Evolutionary conservation across 2,329 filamentous ascomycete genomes (phyloP), one percentile per base, ranked within the genome.

Genomic region (Colletotrichum noveboracense): DNA sequence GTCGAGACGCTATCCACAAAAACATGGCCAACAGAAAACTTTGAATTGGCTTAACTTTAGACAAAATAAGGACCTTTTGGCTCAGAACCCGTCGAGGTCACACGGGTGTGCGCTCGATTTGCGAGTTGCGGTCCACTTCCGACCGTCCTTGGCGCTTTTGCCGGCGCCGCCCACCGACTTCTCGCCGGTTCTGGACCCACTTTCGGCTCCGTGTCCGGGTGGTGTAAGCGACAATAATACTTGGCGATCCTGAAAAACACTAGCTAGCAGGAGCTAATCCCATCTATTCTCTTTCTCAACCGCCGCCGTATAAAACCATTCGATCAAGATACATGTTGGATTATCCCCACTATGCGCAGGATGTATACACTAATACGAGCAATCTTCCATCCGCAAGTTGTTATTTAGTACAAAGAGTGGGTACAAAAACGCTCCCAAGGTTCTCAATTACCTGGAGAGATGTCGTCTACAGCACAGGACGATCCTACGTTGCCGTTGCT

Each of bases 241-340:
- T 48, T n/a, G 9, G 10, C 43, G 43, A 48, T 21, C n/a, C n/a
- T 52, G 6, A 13, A 52, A 21, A 21, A 21, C n/a, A 7, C 2
- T 13, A 0, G 10, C n/a, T 13, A 21, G 43, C 43, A 48, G 18
- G 9, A 52, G 3, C 43, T 12, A 13, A 21, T 21, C n/a, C 10
- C 43, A 21, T 52, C 6, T 21, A 5, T 52, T 21, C n/a, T 52
- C n/a, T 4, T 12, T 52, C n/a, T 21, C 6, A 13, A 0, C n/a
- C 43, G 10, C 6, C 43, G n/a, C n/a, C 9, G n/a, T 13, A 21
- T 21, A 12, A n/a, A 6, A 21, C 1, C 0, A 13, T 21, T 0
- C 6, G 10, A 21, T 21, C 43, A 7, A 9, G 43, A 21, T 21
- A 21, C 12, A 21, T 48, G 2, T 48, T 21, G 10, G n/a, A 48